Percentiles rank a stretch among this genome's conserved stretches.
Conservation (phyloP, 2,329 filamentous ascomycete species). For the Colletotrichum sp. region DNA sequence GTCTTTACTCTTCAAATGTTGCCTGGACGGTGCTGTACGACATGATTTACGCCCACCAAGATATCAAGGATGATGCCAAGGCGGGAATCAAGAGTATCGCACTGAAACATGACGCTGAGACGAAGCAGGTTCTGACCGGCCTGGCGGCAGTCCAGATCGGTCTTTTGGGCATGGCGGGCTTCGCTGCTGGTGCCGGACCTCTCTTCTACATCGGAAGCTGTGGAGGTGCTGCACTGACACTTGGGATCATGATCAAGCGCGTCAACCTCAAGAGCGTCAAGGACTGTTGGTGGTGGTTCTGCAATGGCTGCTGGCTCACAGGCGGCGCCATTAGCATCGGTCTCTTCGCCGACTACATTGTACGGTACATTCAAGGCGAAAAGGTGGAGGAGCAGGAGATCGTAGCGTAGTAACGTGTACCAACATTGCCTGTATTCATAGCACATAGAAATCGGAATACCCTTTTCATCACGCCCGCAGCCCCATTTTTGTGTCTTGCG, state of each 20-base stretch:
- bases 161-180: constrained; percentile 73
- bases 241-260: constrained; percentile 71
- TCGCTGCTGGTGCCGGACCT: constrained; percentile 71
- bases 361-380: constrained; percentile 47
- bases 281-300: constrained; percentile 80
- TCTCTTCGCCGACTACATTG: constrained; percentile 63
- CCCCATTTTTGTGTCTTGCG: constrained; percentile 1
- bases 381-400: constrained; percentile 21
- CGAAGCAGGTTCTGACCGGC: constrained; percentile 76
- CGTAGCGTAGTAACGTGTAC: neutral
- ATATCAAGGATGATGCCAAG: constrained; percentile 84
- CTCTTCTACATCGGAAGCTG: constrained; percentile 72
- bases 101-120: constrained; percentile 77
- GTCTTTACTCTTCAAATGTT: constrained; percentile 78
- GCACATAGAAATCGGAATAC: constrained; percentile 16
- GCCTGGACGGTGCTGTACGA: constrained; percentile 91
- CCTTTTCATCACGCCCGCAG: constrained; percentile 10
- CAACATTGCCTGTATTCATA: constrained; percentile 23
- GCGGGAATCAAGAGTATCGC: constrained; percentile 91
- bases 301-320: constrained; percentile 73
- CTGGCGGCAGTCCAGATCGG: constrained; percentile 73
- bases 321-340: constrained; percentile 67
- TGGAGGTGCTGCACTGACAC: constrained; percentile 64
- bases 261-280: constrained; percentile 70
- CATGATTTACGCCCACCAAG: constrained; percentile 94